Base-by-base conservation (phyloP, 2,329 filamentous ascomycete species). In the Aureobasidium sp. region DNA sequence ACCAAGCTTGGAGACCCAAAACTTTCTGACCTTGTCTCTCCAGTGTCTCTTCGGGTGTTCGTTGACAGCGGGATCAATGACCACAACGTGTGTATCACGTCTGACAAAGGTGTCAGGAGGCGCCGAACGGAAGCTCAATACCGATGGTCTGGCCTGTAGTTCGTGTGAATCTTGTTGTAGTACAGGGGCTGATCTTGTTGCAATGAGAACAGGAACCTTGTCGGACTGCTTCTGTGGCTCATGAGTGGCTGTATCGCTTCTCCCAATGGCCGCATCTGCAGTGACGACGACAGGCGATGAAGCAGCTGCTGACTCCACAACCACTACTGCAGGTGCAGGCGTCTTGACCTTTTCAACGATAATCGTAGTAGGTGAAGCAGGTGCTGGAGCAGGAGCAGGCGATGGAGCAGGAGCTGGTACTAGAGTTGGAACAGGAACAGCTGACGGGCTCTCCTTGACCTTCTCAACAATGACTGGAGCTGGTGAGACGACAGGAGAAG, bases 1-100 rank as follows among this genome's bases (percentile, higher is more conserved):
- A 29, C 60, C 60, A 17, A 61, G 31, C 15, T 50, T 54, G 24
- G 50, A 37, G 27, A 61, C 27, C 24, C 39, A 61, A 17, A 53
- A 47, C 33, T 39, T 53, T 33, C 60, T 54, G 39, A 61, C 15
- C 33, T 39, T 56, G 60, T 61, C 60, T 47, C 48, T 61, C 29
- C 27, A 48, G 19, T 48, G 49, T 37, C 24, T 45, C 29, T 24
- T 47, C 48, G 48, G n/a, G 2, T 49, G 9, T 4, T 53, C 48
- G 17, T 31, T 48, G 24, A 48, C 44, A n/a, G 29, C 39, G 17
- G 58, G 47, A 15, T 61, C 48, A 9, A 61, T 24, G 31, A 61
- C 48, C 12, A 61, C 58, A 29, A 61, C 48, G 22, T 61, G 58
- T 5, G 47, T 61, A 15, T 61, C 48, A 17, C 29, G 29, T 48